These are phyloP conservation scores for Silene conica DNA, from an alignment of 148 eudicot species.

Conservation along the genomic window DNA sequence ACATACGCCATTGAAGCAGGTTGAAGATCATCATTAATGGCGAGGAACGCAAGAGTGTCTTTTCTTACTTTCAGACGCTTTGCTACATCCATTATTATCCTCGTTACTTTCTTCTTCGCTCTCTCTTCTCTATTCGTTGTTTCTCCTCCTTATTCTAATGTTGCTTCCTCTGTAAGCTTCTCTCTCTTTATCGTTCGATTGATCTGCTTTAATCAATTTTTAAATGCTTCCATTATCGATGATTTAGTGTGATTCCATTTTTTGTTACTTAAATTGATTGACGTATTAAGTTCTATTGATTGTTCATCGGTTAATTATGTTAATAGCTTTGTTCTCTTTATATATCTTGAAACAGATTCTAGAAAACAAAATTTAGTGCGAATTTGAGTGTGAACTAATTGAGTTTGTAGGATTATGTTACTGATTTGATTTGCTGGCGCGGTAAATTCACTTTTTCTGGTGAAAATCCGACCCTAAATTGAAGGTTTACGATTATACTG, in stretches of 20 bases:
- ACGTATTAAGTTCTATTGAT: not conserved
- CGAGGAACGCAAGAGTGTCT: slow-evolving; percentile 19
- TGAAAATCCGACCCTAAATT: not conserved
- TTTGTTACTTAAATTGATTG: not conserved
- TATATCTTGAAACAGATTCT: no score
- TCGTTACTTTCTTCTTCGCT: slow-evolving; percentile 19
- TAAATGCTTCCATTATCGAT: not conserved
- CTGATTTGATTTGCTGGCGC: not conserved
- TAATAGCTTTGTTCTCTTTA: no score
- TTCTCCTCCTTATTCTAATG: slow-evolving; percentile 13
- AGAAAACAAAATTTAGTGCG: no score
- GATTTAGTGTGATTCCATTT: not conserved
- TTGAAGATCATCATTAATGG: slow-evolving; percentile 14
- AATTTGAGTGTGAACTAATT: not conserved
- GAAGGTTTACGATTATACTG: not conserved
- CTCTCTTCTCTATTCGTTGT: slow-evolving; percentile 22
- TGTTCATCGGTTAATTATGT: no score
- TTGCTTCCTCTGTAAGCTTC: slow-evolving; percentile 22
- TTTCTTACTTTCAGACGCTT: slow-evolving; percentile 24
- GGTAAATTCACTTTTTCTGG: not conserved
- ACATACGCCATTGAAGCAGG: not conserved
- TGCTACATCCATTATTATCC: slow-evolving; percentile 31
- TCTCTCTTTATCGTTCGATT: not conserved
- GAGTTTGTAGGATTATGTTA: not conserved
- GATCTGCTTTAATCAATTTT: not conserved